phyloP scores from a whole-genome alignment of 257 asterid genomes.

The Solanum corneliomulleri region DNA sequence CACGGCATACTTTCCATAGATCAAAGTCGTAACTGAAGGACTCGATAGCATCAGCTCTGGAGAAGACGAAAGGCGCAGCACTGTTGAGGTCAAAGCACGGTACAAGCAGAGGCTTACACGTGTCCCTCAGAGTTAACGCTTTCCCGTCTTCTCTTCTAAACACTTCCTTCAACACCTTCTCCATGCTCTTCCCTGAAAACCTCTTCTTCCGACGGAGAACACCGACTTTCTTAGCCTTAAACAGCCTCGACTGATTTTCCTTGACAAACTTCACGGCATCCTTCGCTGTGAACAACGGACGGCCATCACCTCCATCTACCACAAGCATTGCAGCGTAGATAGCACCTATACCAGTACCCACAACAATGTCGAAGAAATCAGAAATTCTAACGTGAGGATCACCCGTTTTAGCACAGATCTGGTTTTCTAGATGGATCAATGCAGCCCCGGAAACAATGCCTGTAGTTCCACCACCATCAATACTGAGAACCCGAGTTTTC shows the following conservation, averaged over 20 bases:
- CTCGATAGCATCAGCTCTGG: slow-evolving; percentile 87
- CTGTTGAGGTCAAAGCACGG: slow-evolving; percentile 80
- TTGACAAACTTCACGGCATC: slow-evolving; percentile 44
- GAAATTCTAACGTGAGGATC: slow-evolving; percentile 53
- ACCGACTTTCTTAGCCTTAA: slow-evolving; percentile 23
- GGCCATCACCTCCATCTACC: slow-evolving; percentile 63
- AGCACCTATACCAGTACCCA: slow-evolving; percentile 87
- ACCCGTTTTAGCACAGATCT: slow-evolving; percentile 65
- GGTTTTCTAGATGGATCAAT: slow-evolving; percentile 61
- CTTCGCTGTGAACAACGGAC: slow-evolving; percentile 58
- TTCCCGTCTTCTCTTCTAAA: slow-evolving; percentile 51
- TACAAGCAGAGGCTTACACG: slow-evolving; percentile 77
- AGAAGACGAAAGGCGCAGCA: slow-evolving; percentile 89
- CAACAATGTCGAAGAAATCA: slow-evolving; percentile 75
- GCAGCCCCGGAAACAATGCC: slow-evolving; percentile 56
- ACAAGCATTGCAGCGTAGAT: slow-evolving; percentile 68
- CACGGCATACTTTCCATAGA: slow-evolving; percentile 91
- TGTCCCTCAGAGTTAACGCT: slow-evolving; percentile 53
- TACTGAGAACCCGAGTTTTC: slow-evolving; percentile 63
- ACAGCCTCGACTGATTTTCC: slow-evolving; percentile 35
- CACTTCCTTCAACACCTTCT: slow-evolving; percentile 47
- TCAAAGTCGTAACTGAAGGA: slow-evolving; percentile 80
- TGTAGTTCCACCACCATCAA: slow-evolving; percentile 79
- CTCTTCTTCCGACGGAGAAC: slow-evolving; percentile 36
- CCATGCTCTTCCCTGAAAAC: slow-evolving; percentile 59